These are phyloP conservation scores for Bipolaris victoriae DNA, from an alignment of 2,329 filamentous ascomycete genomes.

Conservation along the genomic window DNA sequence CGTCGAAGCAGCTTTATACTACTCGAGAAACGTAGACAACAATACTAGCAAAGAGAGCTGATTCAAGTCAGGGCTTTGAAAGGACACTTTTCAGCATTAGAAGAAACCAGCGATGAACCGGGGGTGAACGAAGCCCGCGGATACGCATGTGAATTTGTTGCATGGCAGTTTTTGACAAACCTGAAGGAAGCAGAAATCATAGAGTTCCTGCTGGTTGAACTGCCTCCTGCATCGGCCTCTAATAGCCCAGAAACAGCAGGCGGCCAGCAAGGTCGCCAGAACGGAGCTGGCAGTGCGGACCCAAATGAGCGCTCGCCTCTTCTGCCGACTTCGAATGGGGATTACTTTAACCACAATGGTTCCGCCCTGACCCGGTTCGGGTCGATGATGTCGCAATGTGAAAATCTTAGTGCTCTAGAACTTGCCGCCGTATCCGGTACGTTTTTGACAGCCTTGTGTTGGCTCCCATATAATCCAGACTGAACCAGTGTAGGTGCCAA, in stretches of 20 bases:
- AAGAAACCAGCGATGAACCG: constrained; percentile 63
- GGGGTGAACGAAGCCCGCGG: constrained; percentile 72
- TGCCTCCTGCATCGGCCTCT: constrained; percentile 55
- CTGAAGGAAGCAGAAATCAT: constrained; percentile 76
- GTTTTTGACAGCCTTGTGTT: neutral
- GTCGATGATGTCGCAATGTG: constrained; percentile 74
- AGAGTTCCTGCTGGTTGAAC: constrained; percentile 75
- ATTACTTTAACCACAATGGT: constrained; percentile 36
- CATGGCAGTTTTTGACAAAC: constrained; percentile 76
- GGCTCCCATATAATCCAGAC: neutral
- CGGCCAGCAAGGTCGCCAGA: constrained; percentile 10
- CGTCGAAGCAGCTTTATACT: constrained; percentile 42
- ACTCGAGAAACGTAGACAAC: neutral
- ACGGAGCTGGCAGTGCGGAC: constrained; percentile 16
- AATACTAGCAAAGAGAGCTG: constrained; percentile 9
- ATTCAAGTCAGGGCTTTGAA: constrained; percentile 66
- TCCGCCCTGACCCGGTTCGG: constrained; percentile 54
- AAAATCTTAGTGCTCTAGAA: constrained; percentile 82
- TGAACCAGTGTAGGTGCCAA: constrained; percentile 61
- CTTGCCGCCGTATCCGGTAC: constrained; percentile 76
- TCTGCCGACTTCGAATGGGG: constrained; percentile 23
- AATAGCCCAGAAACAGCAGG: constrained; percentile 19
- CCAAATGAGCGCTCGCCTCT: constrained; percentile 37
- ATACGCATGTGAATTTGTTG: constrained; percentile 79
- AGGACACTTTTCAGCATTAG: constrained; percentile 72